Conservation (phyloP, 1,139 yeast genomes). For the Pichia terricola region DNA sequence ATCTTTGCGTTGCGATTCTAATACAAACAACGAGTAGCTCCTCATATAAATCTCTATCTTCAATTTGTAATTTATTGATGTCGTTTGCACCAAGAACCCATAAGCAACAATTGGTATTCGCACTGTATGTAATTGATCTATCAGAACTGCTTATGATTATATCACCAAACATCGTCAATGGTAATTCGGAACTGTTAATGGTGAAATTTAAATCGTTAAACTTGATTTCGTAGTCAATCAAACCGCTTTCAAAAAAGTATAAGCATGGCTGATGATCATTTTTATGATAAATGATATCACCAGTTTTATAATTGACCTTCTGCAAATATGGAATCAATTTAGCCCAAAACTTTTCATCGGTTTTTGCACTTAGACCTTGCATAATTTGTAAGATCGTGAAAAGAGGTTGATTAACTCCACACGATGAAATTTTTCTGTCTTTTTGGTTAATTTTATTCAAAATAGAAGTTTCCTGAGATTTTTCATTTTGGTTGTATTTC, state of each 20-base stretch:
- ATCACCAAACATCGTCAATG: constrained; percentile 89
- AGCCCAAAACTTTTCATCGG: constrained; percentile 60
- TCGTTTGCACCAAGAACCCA: constrained; percentile 58
- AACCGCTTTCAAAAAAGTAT: constrained; percentile 72
- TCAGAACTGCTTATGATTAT: constrained; percentile 32
- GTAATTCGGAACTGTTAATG: constrained; percentile 58
- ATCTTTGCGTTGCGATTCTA: constrained; percentile 61
- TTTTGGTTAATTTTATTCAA: constrained; percentile 4
- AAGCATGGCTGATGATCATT: constrained; percentile 35
- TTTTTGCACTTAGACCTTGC: constrained; percentile 49
- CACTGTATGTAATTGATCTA: constrained; percentile 38
- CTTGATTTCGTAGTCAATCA: constrained; percentile 51
- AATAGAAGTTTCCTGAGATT: constrained; percentile 8
- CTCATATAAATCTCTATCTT: constrained; percentile 40
- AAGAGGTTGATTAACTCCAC: constrained; percentile 34
- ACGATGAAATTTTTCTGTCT: constrained; percentile 3
- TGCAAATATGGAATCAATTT: constrained; percentile 43
- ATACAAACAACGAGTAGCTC: constrained; percentile 62
- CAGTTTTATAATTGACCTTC: constrained; percentile 39
- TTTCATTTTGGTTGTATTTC: constrained; percentile 29
- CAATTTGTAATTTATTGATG: constrained; percentile 15
- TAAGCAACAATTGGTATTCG: constrained; percentile 45
- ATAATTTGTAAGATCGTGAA: constrained; percentile 62
- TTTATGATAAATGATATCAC: constrained; percentile 38
- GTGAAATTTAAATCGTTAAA: constrained; percentile 44